Base-by-base conservation (phyloP, 495 filamentous ascomycete genomes). In the Amniculicola lignicola region DNA sequence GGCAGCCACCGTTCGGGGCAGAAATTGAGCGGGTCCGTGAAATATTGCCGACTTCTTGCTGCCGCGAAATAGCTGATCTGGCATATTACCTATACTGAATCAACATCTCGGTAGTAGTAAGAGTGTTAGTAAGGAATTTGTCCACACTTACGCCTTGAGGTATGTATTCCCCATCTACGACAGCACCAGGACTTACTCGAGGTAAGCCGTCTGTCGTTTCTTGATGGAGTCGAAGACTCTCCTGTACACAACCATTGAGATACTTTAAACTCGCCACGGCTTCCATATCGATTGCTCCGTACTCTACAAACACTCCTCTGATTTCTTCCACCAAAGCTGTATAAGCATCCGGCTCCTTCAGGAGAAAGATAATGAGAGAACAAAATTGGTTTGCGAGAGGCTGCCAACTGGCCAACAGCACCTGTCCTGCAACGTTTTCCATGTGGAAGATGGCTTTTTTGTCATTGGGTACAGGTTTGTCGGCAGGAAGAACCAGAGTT, bases 141-240 rank as follows among this genome's bases (percentile, higher is more conserved):
- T 10, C 37, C 16, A 40, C 16, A 46, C 42, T 16, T 29, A 46
- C 42, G 4, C 42, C 42, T 46, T 46, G 3, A 15, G 42, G 42
- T 5, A 46, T 46, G 16, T 46, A 46, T 29, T 4, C 10, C 25
- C 42, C 42, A 16, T 46, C 42, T n/a, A 46, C 42, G 3, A 46
- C 42, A 46, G 25, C 42, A 15, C 42, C 42, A 12, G 42, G 42
- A 46, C 42, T 46, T 7, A 46, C n/a, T 29, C 42, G 42, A 2
- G 42, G 42, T 29, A 46, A 29, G 10, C 42, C 42, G 14, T 27
- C 25, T 5, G 7, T 16, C 14, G 21, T 46, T 3, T 29, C 25
- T 7, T 27, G 42, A 31, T 28, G 42, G 9, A 46, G 21, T 6
- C 42, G 42, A 27, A 46, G 25, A 27, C 22, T 46, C 22, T 46